Evolutionary conservation across 495 filamentous ascomycete species (phyloP).

Genomic region (Penicillium waksmanii): DNA sequence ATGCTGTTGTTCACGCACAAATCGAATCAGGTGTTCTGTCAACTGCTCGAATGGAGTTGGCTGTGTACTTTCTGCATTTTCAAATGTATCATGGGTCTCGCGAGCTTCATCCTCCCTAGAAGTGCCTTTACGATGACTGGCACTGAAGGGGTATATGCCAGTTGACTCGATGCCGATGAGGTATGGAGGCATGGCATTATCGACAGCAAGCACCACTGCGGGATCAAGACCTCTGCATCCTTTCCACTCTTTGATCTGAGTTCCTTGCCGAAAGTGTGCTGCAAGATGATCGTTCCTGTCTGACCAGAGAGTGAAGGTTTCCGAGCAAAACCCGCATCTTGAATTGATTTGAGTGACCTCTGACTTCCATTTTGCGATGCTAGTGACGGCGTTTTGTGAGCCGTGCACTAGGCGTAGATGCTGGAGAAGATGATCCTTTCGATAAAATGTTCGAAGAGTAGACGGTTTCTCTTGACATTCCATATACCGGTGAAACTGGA

Average conservation of each 20-base stretch:
- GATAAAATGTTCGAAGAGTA: constrained; percentile 69
- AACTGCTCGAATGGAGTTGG: constrained; percentile 15
- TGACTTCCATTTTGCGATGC: constrained; percentile 57
- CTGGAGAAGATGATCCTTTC: constrained; percentile 79
- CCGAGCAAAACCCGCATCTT: constrained; percentile 68
- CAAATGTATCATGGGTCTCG: background rate
- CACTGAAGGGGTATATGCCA: constrained; percentile 24
- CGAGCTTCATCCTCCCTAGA: background rate
- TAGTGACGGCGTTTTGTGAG: constrained; percentile 33
- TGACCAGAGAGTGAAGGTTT: constrained; percentile 60
- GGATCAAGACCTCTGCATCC: constrained; percentile 69
- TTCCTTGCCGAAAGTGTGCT: constrained; percentile 63
- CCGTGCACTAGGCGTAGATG: constrained; percentile 73
- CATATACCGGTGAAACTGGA: constrained; percentile 59
- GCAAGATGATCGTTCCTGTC: constrained; percentile 64
- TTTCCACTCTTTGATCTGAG: constrained; percentile 67
- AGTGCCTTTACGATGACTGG: constrained; percentile 6
- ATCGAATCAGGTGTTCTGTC: constrained; percentile 42
- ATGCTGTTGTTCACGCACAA: constrained; percentile 39
- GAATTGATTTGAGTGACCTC: constrained; percentile 61
- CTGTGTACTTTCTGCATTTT: background rate
- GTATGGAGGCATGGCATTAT: constrained; percentile 66
- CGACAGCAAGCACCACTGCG: constrained; percentile 61
- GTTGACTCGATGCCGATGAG: constrained; percentile 27
- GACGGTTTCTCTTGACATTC: constrained; percentile 61